Conservation (phyloP, 352 stramenopile species). For the Phytopythium helicoides region DNA sequence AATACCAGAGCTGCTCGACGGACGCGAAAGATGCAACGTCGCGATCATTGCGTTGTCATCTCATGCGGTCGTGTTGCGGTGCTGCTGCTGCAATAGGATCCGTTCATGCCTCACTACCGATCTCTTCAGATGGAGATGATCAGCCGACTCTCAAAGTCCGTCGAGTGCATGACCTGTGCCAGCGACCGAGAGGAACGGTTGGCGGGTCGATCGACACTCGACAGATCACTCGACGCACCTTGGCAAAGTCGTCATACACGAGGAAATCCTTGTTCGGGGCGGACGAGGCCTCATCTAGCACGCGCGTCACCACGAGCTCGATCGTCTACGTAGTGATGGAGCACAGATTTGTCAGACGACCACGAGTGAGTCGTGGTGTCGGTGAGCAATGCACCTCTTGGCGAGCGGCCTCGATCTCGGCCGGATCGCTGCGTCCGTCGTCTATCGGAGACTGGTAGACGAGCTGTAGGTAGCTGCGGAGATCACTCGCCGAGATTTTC, state of each 20-base stretch:
- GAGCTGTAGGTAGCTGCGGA: conserved; percentile 42
- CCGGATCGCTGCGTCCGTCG: conserved; percentile 12
- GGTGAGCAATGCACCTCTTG: conserved; percentile 21
- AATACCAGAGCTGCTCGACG: no score
- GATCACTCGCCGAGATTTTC: conserved; percentile 57
- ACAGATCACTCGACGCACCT: no score
- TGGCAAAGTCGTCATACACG: conserved; percentile 61
- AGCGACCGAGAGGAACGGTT: no score
- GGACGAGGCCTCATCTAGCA: conserved; percentile 56
- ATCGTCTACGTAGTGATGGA: conserved; percentile 19
- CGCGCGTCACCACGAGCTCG: conserved; percentile 35
- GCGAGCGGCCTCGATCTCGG: conserved; percentile 16
- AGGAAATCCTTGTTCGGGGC: conserved; percentile 43
- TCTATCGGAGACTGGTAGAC: conserved; percentile 33
- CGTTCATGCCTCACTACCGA: no score
- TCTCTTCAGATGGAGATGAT: conserved; percentile 58
- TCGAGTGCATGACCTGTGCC: conserved; percentile 50
- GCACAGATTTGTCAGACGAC: neutral
- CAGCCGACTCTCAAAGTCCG: conserved; percentile 59
- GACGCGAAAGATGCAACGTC: no score
- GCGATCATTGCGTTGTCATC: no score
- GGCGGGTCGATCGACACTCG: no score
- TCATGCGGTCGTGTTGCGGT: neutral
- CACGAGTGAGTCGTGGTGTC: neutral
- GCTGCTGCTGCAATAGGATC: no score